Conservation (phyloP, 225 moss, liverwort and hornwort species). For the Climacium dendroides region DNA sequence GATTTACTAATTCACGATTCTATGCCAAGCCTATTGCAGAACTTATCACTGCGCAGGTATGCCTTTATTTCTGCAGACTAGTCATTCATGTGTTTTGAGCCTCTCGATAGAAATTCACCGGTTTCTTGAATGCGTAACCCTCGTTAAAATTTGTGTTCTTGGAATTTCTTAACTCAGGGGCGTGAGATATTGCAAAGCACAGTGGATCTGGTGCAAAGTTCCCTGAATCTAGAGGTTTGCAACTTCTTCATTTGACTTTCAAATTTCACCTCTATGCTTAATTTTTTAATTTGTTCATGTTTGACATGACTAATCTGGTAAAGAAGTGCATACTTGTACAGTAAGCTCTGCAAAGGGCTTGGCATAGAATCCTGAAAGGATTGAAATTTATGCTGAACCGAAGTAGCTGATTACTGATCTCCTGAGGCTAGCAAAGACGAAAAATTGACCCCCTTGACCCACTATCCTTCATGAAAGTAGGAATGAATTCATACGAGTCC, state of each 20-base stretch:
- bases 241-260: neutral
- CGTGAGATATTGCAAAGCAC: constrained; percentile 97
- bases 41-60: constrained; percentile 93
- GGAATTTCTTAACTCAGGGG: constrained; percentile 40
- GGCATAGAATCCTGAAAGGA: constrained; percentile 30
- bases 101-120: neutral
- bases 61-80: neutral
- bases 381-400: neutral
- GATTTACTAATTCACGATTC: constrained; percentile 92
- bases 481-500: neutral
- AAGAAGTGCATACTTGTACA: neutral
- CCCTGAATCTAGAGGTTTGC: constrained; percentile 79
- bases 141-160: neutral
- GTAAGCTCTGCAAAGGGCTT: constrained; percentile 49
- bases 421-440: neutral
- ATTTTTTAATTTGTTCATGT: neutral
- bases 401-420: neutral
- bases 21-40: constrained; percentile 98
- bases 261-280: neutral
- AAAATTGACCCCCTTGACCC: neutral
- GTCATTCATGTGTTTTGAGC: neutral
- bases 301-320: neutral
- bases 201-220: constrained; percentile 80
- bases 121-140: neutral
- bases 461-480: neutral